Base-by-base conservation (phyloP, 1,284 basidiomycete genomes). In the Ustilago nuda region DNA sequence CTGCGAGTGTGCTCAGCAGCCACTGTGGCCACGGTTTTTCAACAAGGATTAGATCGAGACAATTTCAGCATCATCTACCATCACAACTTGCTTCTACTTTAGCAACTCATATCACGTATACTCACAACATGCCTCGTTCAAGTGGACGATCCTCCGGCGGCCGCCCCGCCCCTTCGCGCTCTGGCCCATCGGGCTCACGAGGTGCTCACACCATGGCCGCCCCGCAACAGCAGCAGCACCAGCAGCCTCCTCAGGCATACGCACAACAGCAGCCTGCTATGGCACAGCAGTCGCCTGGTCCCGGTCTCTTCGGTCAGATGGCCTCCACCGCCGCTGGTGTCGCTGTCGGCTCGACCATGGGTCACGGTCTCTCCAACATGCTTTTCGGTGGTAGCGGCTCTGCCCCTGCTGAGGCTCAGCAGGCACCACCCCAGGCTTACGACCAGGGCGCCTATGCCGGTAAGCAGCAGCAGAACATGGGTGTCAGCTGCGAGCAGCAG, bases 271-370 rank as follows among this genome's bases (percentile, higher is more conserved):
- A 64, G 12, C 70, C 68, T 55, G 59, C 66, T 52, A 52, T 60
- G 56, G 74, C 55, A 39, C 78, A 74, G 52, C 76, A 70, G 62
- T 72, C 67, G 51, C 67, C 56, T 3, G 67, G 65, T 23, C 81
- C 82, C 27, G 82, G 84, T 57, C 66, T 85, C 33, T 85, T 85
- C 53, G 80, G 81, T 30, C 82, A 85, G 85, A 94, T 94, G 92
- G 93, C 93, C 61, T 93, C 93, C 15, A 94, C 93, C 8, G 93
- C 93, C 33, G 93, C 93, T 62, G 92, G 92, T 72, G 93, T 94
- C 46, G 93, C 93, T 7, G 88, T 93, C 58, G 93, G 93, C 50
- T 93, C 92, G 15, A 88, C 91, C 57, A 89, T 94, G 72, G 93
- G 93, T 54, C 93, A 94, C 82, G 93, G 93, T 41, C 84, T 94